Base-by-base conservation (phyloP, 2,329 filamentous ascomycete genomes). In the Ophiostoma triangulosporum region DNA sequence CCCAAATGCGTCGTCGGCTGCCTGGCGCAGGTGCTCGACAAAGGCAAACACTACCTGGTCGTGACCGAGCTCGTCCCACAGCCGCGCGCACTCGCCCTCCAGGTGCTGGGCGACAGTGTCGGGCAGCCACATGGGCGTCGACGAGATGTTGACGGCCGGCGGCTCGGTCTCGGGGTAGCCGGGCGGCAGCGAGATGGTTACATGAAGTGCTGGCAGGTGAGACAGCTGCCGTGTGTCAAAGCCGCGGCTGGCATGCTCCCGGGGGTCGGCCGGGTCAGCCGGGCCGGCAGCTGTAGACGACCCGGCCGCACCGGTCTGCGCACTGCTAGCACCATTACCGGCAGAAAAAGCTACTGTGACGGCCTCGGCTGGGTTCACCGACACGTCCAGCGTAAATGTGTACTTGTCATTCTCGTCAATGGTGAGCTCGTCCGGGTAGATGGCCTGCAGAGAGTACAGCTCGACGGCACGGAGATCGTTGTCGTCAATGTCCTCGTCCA, bases 41-140 rank as follows among this genome's bases (percentile, higher is more conserved):
- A 80, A 84, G 26, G 71, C 72, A 63, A 75, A 87, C 22, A 78
- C 72, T 22, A 82, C 73, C 64, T 75, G 75, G 60, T 77, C 75
- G 40, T 68, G 75, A 4, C 80, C 80, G 33, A 76, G 68, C 15
- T 83, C 79, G 58, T 83, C 77, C 82, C 82, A 86, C 49, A 84
- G 63, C 2, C 69, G 66, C 4, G 69, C 59, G 0, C 72, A 74
- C 50, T 81, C 74, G 4, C 66, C 63, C 60, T 78, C 69, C 11
- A 85, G 68, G 36, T 64, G 69, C 50, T 66, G 62, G n/a, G 81
- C 63, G 2, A 72, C 73, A 1, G 67, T 62, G 3, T 58, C 58
- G 1, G 76, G 69, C 6, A 86, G 66, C 82, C 82, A 85, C 54
- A 70, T 68, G 2, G 80, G 79, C 1, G 65, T 66, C 1, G 78